Conservation (phyloP, 148 eudicot species). For the Cornus suecica region DNA sequence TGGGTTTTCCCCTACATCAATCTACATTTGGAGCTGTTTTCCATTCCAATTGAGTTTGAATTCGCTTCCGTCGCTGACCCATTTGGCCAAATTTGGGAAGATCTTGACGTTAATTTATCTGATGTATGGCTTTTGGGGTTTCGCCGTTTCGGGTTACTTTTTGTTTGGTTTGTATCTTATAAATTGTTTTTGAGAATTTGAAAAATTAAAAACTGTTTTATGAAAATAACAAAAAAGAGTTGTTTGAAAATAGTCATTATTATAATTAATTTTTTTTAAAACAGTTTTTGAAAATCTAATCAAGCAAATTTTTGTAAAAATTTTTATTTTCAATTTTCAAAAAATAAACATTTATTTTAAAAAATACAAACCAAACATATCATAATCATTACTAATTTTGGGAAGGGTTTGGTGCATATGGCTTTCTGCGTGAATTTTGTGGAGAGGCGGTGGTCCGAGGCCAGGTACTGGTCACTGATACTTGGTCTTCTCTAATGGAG, state of each 20-base stretch:
- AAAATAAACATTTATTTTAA: too few relatives aligned
- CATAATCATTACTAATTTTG: conserved; percentile 64
- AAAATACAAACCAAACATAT: conserved; percentile 52
- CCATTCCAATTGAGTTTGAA: conserved; percentile 54
- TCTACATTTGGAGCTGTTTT: conserved; percentile 46
- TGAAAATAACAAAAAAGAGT: too few relatives aligned
- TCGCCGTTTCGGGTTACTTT: conserved; percentile 63
- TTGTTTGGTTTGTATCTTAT: too few relatives aligned
- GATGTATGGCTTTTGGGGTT: conserved; percentile 47
- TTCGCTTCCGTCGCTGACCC: conserved; percentile 23
- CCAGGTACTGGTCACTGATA: conserved; percentile 54
- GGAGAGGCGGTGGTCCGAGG: conserved; percentile 43
- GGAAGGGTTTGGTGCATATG: conserved; percentile 51
- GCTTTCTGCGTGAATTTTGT: conserved; percentile 57
- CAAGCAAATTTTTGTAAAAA: too few relatives aligned
- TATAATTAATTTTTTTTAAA: too few relatives aligned
- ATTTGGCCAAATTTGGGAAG: conserved; percentile 19
- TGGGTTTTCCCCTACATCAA: conserved; percentile 31
- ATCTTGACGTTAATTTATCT: conserved; percentile 46
- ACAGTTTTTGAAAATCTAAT: too few relatives aligned
- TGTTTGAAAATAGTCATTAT: too few relatives aligned
- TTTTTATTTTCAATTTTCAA: too few relatives aligned
- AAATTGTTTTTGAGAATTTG: too few relatives aligned
- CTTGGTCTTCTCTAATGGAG: conserved; percentile 50
- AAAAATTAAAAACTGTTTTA: too few relatives aligned